Base-by-base conservation (phyloP, 2,329 filamentous ascomycete genomes). In the Ophiostoma australiae region DNA sequence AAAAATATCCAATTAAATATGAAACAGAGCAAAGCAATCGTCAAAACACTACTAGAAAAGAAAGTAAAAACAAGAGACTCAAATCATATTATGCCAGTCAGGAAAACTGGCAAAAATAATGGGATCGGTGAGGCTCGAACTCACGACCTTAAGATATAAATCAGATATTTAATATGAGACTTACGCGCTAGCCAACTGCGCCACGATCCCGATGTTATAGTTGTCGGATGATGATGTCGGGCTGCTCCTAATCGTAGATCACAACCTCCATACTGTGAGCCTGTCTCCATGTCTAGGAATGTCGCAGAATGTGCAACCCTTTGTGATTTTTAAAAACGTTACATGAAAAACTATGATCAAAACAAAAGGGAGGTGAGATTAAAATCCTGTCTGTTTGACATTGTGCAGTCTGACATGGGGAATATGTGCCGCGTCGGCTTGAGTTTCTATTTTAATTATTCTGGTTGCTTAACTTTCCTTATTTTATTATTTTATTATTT, bases 61-160 rank as follows among this genome's bases (percentile, higher is more conserved):
- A 58, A 6, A 23, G 6, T 23, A 58, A 58, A 58, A 58, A 10
- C 4, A 27, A 27, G 0, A 11, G 17, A 11, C 20, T 5, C 6
- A 20, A 35, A 37, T n/a, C 1, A 65, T 4, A 65, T 37, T 8
- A 17, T 2, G 37, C 37, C 13, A 39, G 37, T 39, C n/a, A 20
- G 13, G 20, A 5, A 65, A 35, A 65, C 31, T 3, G 15, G 37
- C 33, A 69, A 68, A 68, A 68, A 17, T 4, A 52, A 52, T 73
- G 73, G 72, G 72, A 72, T 72, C 73, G 72, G 73, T 73, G 73
- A 74, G 73, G 73, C 72, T 74, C 73, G 73, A 74, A 74, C 73
- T 74, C 73, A 73, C 73, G 73, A 74, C 73, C 73, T 74, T 73
- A 73, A 69, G 72, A 73, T 73, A 66, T 33, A 35, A 44, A 31